A percentile compares a stretch with the other conserved stretches of the same genome.
Evolutionary conservation across 306 rosid species (phyloP).

Genomic region (Sicyos baderoa): DNA sequence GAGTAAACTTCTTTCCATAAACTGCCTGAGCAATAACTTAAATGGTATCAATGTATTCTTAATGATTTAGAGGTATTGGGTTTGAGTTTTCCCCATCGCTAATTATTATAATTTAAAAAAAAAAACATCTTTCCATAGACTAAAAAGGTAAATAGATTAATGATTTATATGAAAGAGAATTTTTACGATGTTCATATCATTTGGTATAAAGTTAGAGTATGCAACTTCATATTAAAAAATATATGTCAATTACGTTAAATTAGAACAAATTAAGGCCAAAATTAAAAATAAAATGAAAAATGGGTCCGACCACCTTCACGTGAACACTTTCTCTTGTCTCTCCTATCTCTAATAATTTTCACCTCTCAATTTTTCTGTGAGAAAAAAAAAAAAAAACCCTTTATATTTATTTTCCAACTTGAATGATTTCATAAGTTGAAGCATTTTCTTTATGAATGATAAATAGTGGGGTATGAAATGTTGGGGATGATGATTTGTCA

Average conservation of each 20-base stretch:
- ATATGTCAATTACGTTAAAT: too few species aligned
- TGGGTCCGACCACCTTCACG: conserved; percentile 15
- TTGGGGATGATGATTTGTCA: neutral
- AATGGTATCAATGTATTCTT: too few species aligned
- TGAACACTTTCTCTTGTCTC: neutral
- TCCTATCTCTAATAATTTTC: neutral
- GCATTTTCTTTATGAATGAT: neutral
- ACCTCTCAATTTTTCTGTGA: neutral
- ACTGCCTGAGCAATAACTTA: too few species aligned
- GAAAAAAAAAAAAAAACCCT: too few species aligned
- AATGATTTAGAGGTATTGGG: too few species aligned
- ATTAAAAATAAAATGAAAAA: neutral
- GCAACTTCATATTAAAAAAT: too few species aligned
- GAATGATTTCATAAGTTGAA: conserved; percentile 7
- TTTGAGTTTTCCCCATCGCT: too few species aligned
- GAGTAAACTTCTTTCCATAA: too few species aligned
- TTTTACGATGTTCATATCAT: neutral
- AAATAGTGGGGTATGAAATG: neutral
- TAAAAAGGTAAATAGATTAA: neutral
- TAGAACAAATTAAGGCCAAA: neutral
- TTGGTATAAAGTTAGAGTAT: neutral
- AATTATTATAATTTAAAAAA: too few species aligned
- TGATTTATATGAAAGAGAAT: neutral
- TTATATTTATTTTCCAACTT: neutral
- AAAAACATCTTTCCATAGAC: too few species aligned